Percentiles rank a stretch among this genome's conserved stretches.
Conservation (phyloP, 257 asterid species). For the Knoxia roxburghii region DNA sequence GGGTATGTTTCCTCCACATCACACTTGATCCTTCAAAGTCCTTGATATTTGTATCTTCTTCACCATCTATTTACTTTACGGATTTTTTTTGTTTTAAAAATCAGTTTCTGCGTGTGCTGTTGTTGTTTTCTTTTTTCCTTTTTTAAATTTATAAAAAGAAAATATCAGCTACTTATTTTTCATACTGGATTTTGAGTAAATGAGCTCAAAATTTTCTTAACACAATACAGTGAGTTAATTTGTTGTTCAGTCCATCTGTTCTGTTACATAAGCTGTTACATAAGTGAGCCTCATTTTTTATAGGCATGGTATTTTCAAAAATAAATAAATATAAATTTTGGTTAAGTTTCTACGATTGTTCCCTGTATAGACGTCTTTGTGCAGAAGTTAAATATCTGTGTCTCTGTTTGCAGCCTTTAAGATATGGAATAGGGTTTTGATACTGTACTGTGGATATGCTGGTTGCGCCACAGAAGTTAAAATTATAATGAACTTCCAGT, state of each 20-base stretch:
- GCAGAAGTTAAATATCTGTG: background rate
- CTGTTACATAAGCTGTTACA: background rate
- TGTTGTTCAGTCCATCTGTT: too few species aligned
- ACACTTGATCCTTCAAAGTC: background rate
- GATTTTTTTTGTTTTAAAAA: background rate
- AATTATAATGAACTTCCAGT: background rate
- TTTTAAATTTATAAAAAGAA: too few species aligned
- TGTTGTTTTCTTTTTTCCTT: too few species aligned
- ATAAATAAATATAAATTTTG: too few species aligned
- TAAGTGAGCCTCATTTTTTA: too few species aligned
- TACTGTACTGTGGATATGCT: background rate
- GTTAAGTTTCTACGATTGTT: background rate
- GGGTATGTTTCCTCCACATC: conserved; percentile 59
- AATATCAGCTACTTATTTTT: background rate
- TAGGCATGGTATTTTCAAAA: background rate
- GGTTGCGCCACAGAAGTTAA: background rate
- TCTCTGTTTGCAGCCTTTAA: background rate
- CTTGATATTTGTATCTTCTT: background rate
- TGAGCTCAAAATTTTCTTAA: background rate
- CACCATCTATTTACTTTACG: background rate
- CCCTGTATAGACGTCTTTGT: background rate
- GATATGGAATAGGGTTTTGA: background rate
- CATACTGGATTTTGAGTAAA: background rate
- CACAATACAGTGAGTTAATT: background rate
- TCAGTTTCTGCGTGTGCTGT: background rate